Base-by-base conservation (phyloP, 2,329 filamentous ascomycete genomes). In the Leptodontidium sp. region DNA sequence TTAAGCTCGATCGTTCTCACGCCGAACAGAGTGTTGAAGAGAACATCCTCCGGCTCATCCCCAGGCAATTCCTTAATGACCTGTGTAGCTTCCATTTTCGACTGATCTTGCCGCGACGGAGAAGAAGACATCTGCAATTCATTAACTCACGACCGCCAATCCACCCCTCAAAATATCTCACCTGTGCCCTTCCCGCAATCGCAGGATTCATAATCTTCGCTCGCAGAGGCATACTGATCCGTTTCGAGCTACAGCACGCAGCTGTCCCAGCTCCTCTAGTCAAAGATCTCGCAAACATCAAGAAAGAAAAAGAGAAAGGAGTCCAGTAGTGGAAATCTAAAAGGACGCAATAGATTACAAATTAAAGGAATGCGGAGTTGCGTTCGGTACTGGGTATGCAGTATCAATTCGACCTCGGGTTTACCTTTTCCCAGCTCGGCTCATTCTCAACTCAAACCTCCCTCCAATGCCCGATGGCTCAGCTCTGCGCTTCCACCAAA, bases 1-100 rank as follows among this genome's bases (percentile, higher is more conserved):
- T 99, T 99, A 75, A 99, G 91, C 83, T 97, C 92, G 78, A 99
- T 90, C 75, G 91, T 94, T 71, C 96, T 93, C 62, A 98, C 87
- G 72, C 96, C 96, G 81, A 96, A 97, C 76, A 91, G 86, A 78
- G 89, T 93, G 81, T 89, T 90, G 86, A 99, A 99, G 70, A 97
- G 85, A 74, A 99, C 96, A 87, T 99, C 96, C 79, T 97, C 90
- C 71, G 90, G 85, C 64, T 94, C 90, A 81, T 98, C 93, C 68
- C 83, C 87, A n/a, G 71, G 68, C 21, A 75, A 47, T 67, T 78
- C 75, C 62, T 66, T 75, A 9, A 73, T 75, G 4, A 78, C 73
- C 43, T 79, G 75, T 29, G 78, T 26, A 21, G 35, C 58, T 40
- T 45, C 15, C 17, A 49, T 53, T 43, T 35, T 62, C 24, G 57